Evolutionary conservation across 352 stramenopile genomes (phyloP), one percentile per base, ranked within the genome.

Genomic region (Peronospora farinosa): DNA sequence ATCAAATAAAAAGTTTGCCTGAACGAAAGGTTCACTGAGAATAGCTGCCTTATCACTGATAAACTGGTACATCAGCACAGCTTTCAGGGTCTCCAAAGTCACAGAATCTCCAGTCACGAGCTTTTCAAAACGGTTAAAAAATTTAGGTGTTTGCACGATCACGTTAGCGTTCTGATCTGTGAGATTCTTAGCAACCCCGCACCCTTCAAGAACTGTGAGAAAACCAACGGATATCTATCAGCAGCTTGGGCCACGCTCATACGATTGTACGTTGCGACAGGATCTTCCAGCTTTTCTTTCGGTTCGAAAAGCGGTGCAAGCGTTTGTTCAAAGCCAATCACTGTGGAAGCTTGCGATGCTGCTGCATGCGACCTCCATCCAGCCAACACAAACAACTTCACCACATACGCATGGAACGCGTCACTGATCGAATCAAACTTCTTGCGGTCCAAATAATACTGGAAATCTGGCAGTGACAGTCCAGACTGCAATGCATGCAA

Each of bases 391-490:
- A 97, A 80, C 46, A 97, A 57, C 16, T 74, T 56, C 9, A 74
- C 60, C 23, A 97, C 64, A 47, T 87, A 89, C 30, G 72, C 72
- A 37, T 82, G 70, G 39, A 96, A 97, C 8, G 70, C 69, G 13
- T 64, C 59, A 7, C 72, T 70, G 15, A 96, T 60, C 7, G 80
- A 69, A 21, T 81, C 57, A 51, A 95, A 96, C 41, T 94, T 72
- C 15, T 65, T 69, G 2, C 73, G 56, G 51, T 98, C 84, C 40
- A 97, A 73, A 60, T 98, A 98, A 52, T 97, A 97, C 60, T 95
- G 66, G 2, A 70, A 73, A 57, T 96, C 86, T 0, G 89, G 89
- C 9, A 98, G 60, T 30, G 76, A 79, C 13, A 98, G 68, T 0
- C 91, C 79, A 2, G 35, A 70, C 56, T 97, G 89, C 12, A 66